Conservation (phyloP, 164 flowering plant species). For the Liquidambar formosana region DNA sequence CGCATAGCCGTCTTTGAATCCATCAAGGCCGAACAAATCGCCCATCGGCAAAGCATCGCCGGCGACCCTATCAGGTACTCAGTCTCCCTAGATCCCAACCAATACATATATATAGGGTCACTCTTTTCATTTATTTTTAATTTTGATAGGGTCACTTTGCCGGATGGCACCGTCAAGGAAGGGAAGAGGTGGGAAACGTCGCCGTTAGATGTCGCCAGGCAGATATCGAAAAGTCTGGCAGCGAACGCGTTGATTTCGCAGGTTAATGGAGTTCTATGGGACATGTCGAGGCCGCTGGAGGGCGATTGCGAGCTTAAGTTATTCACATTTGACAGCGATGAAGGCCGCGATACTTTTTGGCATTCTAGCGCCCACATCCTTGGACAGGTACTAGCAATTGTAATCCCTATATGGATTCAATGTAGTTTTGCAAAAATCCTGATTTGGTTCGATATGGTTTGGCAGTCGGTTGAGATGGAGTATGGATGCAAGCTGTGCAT, state of each 20-base stretch:
- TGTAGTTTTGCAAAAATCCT: background rate
- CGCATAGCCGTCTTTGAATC: slow-evolving; percentile 63
- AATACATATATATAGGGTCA: background rate
- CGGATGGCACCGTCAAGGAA: slow-evolving; percentile 81
- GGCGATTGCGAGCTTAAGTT: slow-evolving; percentile 76
- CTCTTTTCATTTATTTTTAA: background rate
- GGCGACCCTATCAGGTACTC: slow-evolving; percentile 67
- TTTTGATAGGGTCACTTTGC: slow-evolving; percentile 63
- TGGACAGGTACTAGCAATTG: slow-evolving; percentile 59
- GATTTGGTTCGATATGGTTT: background rate
- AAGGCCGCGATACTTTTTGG: slow-evolving; percentile 97
- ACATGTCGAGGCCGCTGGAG: slow-evolving; percentile 85
- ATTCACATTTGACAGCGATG: slow-evolving; percentile 70
- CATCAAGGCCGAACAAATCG: slow-evolving; percentile 49
- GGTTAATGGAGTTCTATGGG: slow-evolving; percentile 87
- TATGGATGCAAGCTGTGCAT: slow-evolving; percentile 96
- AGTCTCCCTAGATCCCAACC: background rate
- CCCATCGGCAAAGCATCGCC: slow-evolving; percentile 40
- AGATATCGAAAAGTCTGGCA: slow-evolving; percentile 71
- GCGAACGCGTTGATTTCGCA: slow-evolving; percentile 67
- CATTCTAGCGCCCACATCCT: slow-evolving; percentile 99
- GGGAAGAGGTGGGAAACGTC: slow-evolving; percentile 79
- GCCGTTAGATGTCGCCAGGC: slow-evolving; percentile 71
- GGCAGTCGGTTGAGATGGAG: slow-evolving; percentile 75
- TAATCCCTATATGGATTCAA: background rate